Base-by-base conservation (phyloP, 495 filamentous ascomycete species). In the Penicillium ucsense region DNA sequence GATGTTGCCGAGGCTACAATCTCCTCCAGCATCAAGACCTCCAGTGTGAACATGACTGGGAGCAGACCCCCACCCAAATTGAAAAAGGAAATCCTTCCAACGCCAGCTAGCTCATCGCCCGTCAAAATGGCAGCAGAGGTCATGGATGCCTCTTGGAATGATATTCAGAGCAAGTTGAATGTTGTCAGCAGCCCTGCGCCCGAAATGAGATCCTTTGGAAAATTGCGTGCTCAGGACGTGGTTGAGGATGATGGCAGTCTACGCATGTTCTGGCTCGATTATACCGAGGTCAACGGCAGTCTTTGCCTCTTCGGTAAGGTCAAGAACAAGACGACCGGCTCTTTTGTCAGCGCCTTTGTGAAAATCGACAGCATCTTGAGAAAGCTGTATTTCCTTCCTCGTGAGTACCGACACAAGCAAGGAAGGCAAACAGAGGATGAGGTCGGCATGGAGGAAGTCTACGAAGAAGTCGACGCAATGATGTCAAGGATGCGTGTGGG, bases 251-350 rank as follows among this genome's bases (percentile, higher is more conserved):
- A 98, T 60, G 92, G 94, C 27, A 91, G 85, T 55, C 71, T 98
- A 11, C 84, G 83, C 54, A 85, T 98, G 73, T 98, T 95, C 68
- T 98, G 92, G 92, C 81, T 89, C 8, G 92, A 98, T 60, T 97
- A 94, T 55, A 89, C 88, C 0, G 92, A 98, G 61, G 72, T 96
- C 63, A 89, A 91, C 59, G 94, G 91, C 37, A 88, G 81, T 52
- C 71, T 98, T 3, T 95, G 89, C 63, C 76, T 98, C 34, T 98
- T 97, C 66, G 92, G 92, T 43, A 98, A 98, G 60, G 94, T 95
- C 3, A 84, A 85, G 59, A 89, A 96, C 65, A 95, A 91, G 65
- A 84, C 82, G 52, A 85, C 77, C 28, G 82, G 79, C 33, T 70
- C 68, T 32, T 89, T 83, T 62, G 83, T 88, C 32, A 96, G 90